Percentiles rank a stretch among this genome's conserved stretches.
Evolutionary conservation across 2,329 filamentous ascomycete genomes (phyloP).

Genomic region (Pezicula carpinea): DNA sequence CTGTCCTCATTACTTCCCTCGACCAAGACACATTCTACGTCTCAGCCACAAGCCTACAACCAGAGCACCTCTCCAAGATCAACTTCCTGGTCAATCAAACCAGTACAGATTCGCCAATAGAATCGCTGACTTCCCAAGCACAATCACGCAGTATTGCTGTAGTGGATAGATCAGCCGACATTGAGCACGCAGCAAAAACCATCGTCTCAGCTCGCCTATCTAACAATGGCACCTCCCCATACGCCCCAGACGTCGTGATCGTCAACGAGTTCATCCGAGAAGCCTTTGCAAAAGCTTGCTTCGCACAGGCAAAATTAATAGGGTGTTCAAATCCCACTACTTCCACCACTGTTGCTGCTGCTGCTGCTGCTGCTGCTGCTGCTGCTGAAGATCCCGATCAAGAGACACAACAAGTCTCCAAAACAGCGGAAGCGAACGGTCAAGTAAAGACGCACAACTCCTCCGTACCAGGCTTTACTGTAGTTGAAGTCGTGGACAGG

Average conservation of each 20-base stretch:
- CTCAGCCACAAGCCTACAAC: constrained; percentile 29
- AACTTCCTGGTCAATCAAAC: constrained; percentile 11
- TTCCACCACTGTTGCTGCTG: no score
- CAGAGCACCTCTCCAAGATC: constrained; percentile 18
- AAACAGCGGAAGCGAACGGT: constrained; percentile 3
- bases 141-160: constrained; percentile 43
- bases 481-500: constrained; percentile 10
- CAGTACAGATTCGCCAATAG: neutral
- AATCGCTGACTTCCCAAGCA: constrained; percentile 33
- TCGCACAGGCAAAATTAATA: constrained; percentile 7
- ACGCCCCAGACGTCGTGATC: constrained; percentile 57
- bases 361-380: no score
- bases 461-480: neutral
- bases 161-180: constrained; percentile 55
- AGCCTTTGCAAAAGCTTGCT: constrained; percentile 34
- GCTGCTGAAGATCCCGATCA: neutral
- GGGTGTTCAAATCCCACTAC: no score
- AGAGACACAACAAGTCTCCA: neutral
- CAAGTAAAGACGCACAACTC: neutral
- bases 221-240: constrained; percentile 52
- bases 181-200: constrained; percentile 46
- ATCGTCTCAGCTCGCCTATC: constrained; percentile 49
- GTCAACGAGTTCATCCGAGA: constrained; percentile 60
- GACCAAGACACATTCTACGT: constrained; percentile 45
- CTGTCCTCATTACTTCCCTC: constrained; percentile 35